These are phyloP conservation scores for Arthrobotrys iridis DNA, from an alignment of 2,329 filamentous ascomycete genomes.

Conservation along the genomic window DNA sequence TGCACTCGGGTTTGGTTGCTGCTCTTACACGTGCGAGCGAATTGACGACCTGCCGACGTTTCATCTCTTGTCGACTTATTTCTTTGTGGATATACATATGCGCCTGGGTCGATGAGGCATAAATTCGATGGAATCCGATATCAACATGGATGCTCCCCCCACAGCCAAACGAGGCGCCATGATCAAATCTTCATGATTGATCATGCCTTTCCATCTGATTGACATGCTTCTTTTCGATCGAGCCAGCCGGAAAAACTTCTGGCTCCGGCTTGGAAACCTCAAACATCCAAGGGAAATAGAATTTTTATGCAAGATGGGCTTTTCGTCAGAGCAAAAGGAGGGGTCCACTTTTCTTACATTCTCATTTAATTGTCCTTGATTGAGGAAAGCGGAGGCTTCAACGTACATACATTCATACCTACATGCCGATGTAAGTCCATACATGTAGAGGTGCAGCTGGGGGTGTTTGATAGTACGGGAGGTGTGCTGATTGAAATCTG, in stretches of 20 bases:
- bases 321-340: conserved; percentile 16
- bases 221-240: background rate
- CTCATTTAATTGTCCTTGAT: conserved; percentile 35
- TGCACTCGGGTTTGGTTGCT: background rate
- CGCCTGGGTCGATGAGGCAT: conserved; percentile 39
- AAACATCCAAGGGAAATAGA: background rate
- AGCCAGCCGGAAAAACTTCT: conserved; percentile 36
- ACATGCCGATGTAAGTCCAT: background rate
- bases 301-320: conserved; percentile 10
- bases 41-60: conserved; percentile 34
- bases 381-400: background rate
- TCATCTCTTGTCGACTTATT: conserved; percentile 45
- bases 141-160: conserved; percentile 50
- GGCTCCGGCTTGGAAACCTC: conserved; percentile 14
- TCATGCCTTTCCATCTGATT: background rate
- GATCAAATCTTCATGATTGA: conserved; percentile 4
- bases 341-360: conserved; percentile 30
- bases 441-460: background rate
- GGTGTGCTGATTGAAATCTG: conserved; percentile 33
- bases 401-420: background rate
- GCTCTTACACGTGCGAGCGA: conserved; percentile 33
- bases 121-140: conserved; percentile 37
- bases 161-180: conserved; percentile 2
- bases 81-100: conserved; percentile 43
- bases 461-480: background rate